A percentile compares a stretch with the other conserved stretches of the same genome.
Conservation (phyloP, 129 eudicot species). For the Flaveria linearis region DNA sequence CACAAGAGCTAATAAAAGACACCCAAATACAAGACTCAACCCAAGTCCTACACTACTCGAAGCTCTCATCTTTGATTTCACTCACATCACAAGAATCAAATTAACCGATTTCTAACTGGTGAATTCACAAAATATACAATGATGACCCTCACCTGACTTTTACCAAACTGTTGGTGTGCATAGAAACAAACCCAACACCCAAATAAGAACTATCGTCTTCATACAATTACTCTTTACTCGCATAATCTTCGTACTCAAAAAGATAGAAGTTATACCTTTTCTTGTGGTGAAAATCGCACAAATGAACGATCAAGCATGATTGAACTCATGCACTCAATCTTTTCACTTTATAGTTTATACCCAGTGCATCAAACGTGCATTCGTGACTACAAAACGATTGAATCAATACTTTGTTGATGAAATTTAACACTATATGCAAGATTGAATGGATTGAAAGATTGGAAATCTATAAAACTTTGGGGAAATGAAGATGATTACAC, state of each 20-base stretch:
- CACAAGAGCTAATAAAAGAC: slow-evolving; percentile 61
- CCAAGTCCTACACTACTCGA: slow-evolving; percentile 60
- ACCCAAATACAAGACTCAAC: slow-evolving; percentile 68
- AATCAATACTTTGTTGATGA: neutral
- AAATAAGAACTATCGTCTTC: no score
- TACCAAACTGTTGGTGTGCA: slow-evolving; percentile 31
- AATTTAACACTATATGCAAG: no score
- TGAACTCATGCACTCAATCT: neutral
- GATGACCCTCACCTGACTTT: slow-evolving; percentile 23
- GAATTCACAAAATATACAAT: neutral
- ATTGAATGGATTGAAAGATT: neutral
- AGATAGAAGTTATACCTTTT: slow-evolving; percentile 5
- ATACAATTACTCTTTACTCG: neutral
- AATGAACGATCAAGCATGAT: no score
- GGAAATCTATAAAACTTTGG: neutral
- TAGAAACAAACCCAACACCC: neutral
- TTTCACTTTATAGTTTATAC: slow-evolving; percentile 10
- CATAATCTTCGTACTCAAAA: slow-evolving; percentile 19
- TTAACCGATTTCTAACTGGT: neutral
- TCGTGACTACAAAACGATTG: neutral
- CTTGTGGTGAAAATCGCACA: neutral
- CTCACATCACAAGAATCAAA: slow-evolving; percentile 19
- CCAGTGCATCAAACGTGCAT: slow-evolving; percentile 1
- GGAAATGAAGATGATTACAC: slow-evolving; percentile 9
- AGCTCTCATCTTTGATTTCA: slow-evolving; percentile 29